Evolutionary conservation across 2,329 filamentous ascomycete species (phyloP), one percentile per base, ranked within the genome.

Genomic region (Penicillium sp.): DNA sequence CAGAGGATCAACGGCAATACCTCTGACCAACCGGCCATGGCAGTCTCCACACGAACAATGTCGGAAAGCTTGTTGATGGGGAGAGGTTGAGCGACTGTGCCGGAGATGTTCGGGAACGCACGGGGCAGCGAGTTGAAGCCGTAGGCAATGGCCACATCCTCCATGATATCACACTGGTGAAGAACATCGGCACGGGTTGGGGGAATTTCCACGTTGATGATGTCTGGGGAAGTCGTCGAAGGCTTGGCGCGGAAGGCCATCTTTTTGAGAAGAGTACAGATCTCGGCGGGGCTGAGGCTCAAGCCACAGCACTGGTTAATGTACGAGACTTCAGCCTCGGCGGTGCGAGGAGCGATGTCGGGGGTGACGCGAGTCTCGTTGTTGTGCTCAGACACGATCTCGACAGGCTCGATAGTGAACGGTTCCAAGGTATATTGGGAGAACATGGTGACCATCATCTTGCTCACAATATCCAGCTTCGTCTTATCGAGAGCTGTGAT

Each of bases 371-470:
- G 85, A 29, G 88, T 90, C 71, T 93, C 83, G 65, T 83, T 80
- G 75, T 97, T 97, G 81, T 97, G 94, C 47, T 91, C 85, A 10
- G 94, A 97, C 56, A 94, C 82, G 67, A 99, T 90, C 74, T 93
- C 87, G 66, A 99, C 86, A 5, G 94, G 92, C 76, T 99, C 94
- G 64, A 99, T 86, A 49, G 91, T 94, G 83, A 94, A 97, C 27
- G 86, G 85, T 69, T 97, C 90, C 21, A 84, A 82, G 68, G 90
- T 92, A 77, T 97, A 96, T 69, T 87, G 83, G 44, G 90, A 95
- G 82, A 99, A 99, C 93, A 99, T 99, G 68, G 93, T 86, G 40
- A 96, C 90, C 73, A 99, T 87, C 70, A 97, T 96, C 73, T 96
- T 91, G 77, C 89, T 90, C 58, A 97, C 93, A 61, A 99, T 90